A percentile compares a stretch with the other conserved stretches of the same genome.
Conservation (phyloP, 2,329 filamentous ascomycete genomes). For the Hypoxylon sp. region DNA sequence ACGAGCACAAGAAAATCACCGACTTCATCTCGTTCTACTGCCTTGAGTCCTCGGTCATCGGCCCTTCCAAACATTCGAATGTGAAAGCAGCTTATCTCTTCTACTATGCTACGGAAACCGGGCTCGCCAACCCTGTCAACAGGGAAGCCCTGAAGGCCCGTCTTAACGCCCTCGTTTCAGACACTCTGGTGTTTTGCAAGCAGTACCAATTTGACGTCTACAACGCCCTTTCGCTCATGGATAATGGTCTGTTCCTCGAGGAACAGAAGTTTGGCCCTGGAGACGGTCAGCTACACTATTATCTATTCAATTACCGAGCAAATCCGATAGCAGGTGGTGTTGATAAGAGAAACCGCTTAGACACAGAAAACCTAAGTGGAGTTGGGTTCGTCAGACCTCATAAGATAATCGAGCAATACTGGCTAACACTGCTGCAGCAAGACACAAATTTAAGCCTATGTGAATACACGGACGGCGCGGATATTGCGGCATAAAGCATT, state of each 20-base stretch:
- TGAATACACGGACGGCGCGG: slow-evolving; percentile 7
- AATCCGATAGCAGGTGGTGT: slow-evolving; percentile 89
- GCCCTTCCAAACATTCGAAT: slow-evolving; percentile 80
- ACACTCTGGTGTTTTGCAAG: slow-evolving; percentile 91
- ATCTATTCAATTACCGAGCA: slow-evolving; percentile 96
- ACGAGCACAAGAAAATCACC: slow-evolving; percentile 82
- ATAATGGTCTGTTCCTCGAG: slow-evolving; percentile 93
- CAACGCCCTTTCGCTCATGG: slow-evolving; percentile 93
- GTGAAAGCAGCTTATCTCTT: slow-evolving; percentile 95
- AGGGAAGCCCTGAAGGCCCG: slow-evolving; percentile 78
- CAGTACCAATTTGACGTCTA: slow-evolving; percentile 91
- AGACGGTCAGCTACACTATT: slow-evolving; percentile 96
- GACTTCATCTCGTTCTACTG: slow-evolving; percentile 98
- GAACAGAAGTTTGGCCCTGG: slow-evolving; percentile 95
- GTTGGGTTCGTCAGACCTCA: slow-evolving; percentile 89
- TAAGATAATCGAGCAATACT: slow-evolving; percentile 26
- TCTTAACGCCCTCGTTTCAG: slow-evolving; percentile 84
- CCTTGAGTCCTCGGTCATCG: slow-evolving; percentile 93
- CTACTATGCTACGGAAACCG: slow-evolving; percentile 92
- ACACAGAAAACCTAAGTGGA: slow-evolving; percentile 84
- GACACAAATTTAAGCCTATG: slow-evolving; percentile 50
- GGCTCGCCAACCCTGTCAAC: slow-evolving; percentile 71
- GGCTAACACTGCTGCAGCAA: slow-evolving; percentile 50
- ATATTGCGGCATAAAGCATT: slow-evolving; percentile 11
- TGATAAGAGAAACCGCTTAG: slow-evolving; percentile 81